These are phyloP conservation scores for Paraphoma chrysanthemicola DNA, from an alignment of 2,329 filamentous ascomycete genomes.

Conservation along the genomic window DNA sequence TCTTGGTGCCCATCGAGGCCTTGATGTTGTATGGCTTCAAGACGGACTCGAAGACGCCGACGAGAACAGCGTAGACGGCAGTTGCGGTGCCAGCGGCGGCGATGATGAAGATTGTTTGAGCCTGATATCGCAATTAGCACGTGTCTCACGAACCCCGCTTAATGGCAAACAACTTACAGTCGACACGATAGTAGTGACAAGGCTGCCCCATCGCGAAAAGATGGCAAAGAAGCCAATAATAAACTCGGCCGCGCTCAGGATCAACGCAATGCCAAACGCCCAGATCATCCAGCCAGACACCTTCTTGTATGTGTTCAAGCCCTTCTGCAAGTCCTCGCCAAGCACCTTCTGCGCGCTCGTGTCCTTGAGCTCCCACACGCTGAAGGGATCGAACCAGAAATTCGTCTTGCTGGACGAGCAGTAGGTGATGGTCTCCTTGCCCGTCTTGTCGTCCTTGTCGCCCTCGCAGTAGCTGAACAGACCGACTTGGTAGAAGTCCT, in stretches of 20 bases:
- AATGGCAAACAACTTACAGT: constrained; percentile 59
- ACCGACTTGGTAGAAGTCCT: constrained; percentile 79
- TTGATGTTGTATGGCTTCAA: constrained; percentile 76
- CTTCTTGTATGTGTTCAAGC: constrained; percentile 75
- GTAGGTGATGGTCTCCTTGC: constrained; percentile 56
- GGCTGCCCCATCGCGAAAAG: constrained; percentile 81
- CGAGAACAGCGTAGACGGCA: constrained; percentile 73
- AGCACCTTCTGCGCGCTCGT: constrained; percentile 61
- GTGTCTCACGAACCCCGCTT: neutral
- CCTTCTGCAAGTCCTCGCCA: constrained; percentile 69
- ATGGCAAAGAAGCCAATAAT: constrained; percentile 81
- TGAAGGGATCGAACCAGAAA: constrained; percentile 78
- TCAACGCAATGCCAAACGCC: constrained; percentile 76
- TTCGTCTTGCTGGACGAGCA: constrained; percentile 77
- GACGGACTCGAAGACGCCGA: constrained; percentile 70
- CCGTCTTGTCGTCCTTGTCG: constrained; percentile 59
- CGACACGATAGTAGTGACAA: constrained; percentile 80
- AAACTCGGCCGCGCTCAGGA: constrained; percentile 74
- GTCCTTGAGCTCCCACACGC: constrained; percentile 67
- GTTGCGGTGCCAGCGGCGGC: constrained; percentile 77
- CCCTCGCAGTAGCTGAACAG: constrained; percentile 88
- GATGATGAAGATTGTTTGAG: constrained; percentile 64
- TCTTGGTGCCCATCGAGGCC: constrained; percentile 70
- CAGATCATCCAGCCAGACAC: constrained; percentile 84
- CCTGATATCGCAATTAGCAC: constrained; percentile 33